These are phyloP conservation scores for Marasmius fiardii DNA, from an alignment of 1,284 basidiomycete species.

Conservation along the genomic window DNA sequence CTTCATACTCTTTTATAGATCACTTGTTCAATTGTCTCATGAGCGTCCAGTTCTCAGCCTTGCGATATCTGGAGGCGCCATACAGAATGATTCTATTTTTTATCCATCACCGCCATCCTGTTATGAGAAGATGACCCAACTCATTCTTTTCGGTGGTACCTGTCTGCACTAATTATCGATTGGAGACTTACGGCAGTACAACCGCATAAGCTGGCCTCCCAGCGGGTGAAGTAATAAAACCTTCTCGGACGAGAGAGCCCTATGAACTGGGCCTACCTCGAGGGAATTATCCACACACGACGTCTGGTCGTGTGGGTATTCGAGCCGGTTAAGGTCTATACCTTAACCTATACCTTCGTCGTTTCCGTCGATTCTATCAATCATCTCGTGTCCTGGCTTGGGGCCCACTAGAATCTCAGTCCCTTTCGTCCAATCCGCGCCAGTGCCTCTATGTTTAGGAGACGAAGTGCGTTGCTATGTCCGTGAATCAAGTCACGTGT, in stretches of 20 bases:
- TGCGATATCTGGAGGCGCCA: no score
- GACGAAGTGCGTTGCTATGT: background rate
- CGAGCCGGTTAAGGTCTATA: background rate
- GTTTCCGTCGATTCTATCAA: background rate
- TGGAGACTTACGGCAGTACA: background rate
- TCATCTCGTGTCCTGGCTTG: background rate
- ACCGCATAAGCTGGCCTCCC: background rate
- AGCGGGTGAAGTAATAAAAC: background rate
- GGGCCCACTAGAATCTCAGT: background rate
- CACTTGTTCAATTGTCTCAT: no score
- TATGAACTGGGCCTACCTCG: background rate
- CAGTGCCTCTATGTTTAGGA: background rate
- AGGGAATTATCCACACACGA: background rate
- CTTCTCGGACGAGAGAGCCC: no score
- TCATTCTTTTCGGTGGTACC: conserved; percentile 1
- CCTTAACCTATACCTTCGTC: background rate
- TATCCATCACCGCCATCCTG: no score
- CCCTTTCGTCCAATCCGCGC: background rate
- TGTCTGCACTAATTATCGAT: background rate
- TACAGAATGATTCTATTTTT: no score
- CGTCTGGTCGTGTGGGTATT: background rate
- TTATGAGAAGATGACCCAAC: no score
- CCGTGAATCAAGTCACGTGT: background rate
- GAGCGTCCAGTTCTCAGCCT: no score
- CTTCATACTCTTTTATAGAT: no score